Conservation (phyloP, 805 yeast species). For the Saccharomycopsis javanensis region DNA sequence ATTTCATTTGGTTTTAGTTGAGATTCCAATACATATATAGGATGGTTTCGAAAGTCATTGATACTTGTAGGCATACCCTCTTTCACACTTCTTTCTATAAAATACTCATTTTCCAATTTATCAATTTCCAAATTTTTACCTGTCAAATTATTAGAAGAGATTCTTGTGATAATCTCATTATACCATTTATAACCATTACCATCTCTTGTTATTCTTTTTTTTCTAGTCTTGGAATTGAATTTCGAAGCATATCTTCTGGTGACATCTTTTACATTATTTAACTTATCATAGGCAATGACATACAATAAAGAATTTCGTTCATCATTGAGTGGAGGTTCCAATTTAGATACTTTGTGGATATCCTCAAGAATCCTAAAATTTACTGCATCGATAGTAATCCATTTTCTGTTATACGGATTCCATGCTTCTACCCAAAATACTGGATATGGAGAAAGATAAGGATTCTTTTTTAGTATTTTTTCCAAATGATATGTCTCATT, state of each 20-base stretch:
- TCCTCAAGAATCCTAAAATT: constrained; percentile 55
- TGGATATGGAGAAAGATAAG: constrained; percentile 37
- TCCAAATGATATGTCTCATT: constrained; percentile 8
- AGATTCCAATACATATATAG: constrained; percentile 68
- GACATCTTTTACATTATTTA: constrained; percentile 64
- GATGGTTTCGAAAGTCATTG: constrained; percentile 80
- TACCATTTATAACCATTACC: constrained; percentile 56
- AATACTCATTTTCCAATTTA: constrained; percentile 49
- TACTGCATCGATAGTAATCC: constrained; percentile 84
- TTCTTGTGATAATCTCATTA: constrained; percentile 23
- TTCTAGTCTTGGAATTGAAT: constrained; percentile 66
- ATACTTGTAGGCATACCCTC: constrained; percentile 87
- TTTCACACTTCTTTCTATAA: constrained; percentile 47
- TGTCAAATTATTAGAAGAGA: constrained; percentile 21
- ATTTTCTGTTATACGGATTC: constrained; percentile 60
- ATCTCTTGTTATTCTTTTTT: constrained; percentile 58
- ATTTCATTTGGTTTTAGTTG: constrained; percentile 69
- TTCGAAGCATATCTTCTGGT: constrained; percentile 71
- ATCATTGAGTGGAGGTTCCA: constrained; percentile 67
- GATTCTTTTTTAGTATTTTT: constrained; percentile 22
- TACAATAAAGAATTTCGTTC: constrained; percentile 54
- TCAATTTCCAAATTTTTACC: constrained; percentile 32
- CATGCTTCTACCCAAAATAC: constrained; percentile 92
- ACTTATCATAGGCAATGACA: constrained; percentile 65
- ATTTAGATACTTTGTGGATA: constrained; percentile 41